Conservation (phyloP, 1,284 basidiomycete species). For the Pyrrhoderma lamaoense region DNA sequence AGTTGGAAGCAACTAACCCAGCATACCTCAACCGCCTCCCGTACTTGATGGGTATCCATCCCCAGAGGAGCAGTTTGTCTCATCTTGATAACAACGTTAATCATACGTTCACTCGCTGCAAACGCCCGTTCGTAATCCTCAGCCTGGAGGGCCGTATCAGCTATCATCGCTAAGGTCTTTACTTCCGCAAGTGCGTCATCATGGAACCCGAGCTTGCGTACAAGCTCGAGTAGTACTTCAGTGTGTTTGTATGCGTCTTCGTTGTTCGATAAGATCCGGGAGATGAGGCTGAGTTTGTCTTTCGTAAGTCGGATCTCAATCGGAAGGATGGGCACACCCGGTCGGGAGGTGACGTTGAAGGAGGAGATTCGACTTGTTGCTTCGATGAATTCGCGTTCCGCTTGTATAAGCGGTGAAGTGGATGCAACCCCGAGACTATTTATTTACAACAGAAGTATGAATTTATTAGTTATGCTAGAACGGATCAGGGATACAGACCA, state of each 20-base stretch:
- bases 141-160: constrained; percentile 71
- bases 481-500: constrained; percentile 49
- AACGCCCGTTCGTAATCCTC: constrained; percentile 73
- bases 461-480: constrained; percentile 2
- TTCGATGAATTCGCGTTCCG: constrained; percentile 89
- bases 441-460: not conserved
- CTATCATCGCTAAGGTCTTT: constrained; percentile 81
- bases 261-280: constrained; percentile 74
- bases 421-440: constrained; percentile 68
- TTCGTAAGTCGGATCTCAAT: constrained; percentile 86
- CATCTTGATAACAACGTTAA: constrained; percentile 49
- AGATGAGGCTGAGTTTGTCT: constrained; percentile 77
- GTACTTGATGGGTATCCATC: constrained; percentile 38
- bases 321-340: constrained; percentile 74
- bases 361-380: constrained; percentile 83
- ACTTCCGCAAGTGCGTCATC: constrained; percentile 67
- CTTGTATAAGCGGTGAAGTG: constrained; percentile 51
- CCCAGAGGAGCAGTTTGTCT: constrained; percentile 30
- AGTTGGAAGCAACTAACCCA: constrained; percentile 86
- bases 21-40: constrained; percentile 70
- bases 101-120: constrained; percentile 67
- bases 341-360: constrained; percentile 70
- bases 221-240: constrained; percentile 83
- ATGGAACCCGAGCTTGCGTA: constrained; percentile 77
- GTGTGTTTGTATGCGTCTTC: constrained; percentile 83